Percentiles rank a stretch among this genome's conserved stretches.
Evolutionary conservation across 768 basidiomycete species (phyloP).

Genomic region (Filobasidium floriforme): DNA sequence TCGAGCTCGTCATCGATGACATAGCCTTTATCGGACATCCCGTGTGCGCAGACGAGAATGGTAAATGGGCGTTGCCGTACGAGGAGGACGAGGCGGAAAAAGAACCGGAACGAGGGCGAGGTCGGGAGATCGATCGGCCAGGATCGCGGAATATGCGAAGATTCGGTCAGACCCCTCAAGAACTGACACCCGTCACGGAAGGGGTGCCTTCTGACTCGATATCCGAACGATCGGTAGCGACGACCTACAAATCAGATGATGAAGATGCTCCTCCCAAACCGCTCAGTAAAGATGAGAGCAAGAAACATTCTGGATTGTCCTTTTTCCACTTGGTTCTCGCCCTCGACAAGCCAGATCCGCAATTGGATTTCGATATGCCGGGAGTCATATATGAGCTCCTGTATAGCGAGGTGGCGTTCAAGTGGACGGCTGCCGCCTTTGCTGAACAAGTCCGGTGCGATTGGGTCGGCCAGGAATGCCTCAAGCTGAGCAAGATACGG

Average conservation of each 20-base stretch:
- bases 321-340: constrained; percentile 77
- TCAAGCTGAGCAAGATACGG: constrained; percentile 60
- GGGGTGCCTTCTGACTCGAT: neutral
- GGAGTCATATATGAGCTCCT: constrained; percentile 55
- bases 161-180: constrained; percentile 10
- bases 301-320: constrained; percentile 29
- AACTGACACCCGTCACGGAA: neutral
- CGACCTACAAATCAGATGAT: constrained; percentile 7
- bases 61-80: constrained; percentile 57
- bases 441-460: constrained; percentile 80
- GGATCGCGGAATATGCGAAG: constrained; percentile 19
- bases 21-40: constrained; percentile 92
- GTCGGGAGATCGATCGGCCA: constrained; percentile 21
- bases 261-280: constrained; percentile 14
- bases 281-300: constrained; percentile 30
- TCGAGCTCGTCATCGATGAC: constrained; percentile 84
- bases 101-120: constrained; percentile 18
- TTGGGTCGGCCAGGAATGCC: constrained; percentile 77
- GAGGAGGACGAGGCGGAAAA: constrained; percentile 35
- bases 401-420: constrained; percentile 82
- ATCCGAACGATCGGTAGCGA: neutral
- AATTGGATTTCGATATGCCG: constrained; percentile 25
- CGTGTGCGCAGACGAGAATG: constrained; percentile 68
- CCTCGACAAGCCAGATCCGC: constrained; percentile 77
- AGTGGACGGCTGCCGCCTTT: constrained; percentile 81